Percentiles rank a stretch among this genome's conserved stretches.
Evolutionary conservation across 768 basidiomycete genomes (phyloP).

Genomic region (Baorangia bicolor): DNA sequence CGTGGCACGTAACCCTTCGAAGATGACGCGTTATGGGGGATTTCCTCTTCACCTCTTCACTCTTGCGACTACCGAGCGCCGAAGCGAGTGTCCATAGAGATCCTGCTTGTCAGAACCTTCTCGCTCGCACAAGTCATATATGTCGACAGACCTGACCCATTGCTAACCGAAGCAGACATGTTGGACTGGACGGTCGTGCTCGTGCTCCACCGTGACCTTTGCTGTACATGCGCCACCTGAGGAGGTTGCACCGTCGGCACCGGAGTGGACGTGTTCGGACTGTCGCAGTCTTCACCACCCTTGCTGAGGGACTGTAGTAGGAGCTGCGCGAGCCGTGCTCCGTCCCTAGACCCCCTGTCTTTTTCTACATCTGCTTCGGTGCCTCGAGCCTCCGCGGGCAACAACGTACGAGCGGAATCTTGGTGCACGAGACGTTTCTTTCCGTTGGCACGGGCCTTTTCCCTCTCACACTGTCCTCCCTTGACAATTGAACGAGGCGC

Average conservation of each 20-base stretch:
- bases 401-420: constrained; percentile 25
- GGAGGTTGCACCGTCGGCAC: constrained; percentile 12
- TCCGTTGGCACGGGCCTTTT: constrained; percentile 13
- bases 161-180: constrained; percentile 26
- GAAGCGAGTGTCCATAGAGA: constrained; percentile 30
- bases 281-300: constrained; percentile 3
- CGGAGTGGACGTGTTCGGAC: constrained; percentile 1
- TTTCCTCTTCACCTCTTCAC: constrained; percentile 27
- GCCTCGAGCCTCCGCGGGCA: constrained; percentile 21
- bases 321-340: constrained; percentile 30
- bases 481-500: constrained; percentile 32
- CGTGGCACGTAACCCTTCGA: constrained; percentile 20
- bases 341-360: constrained; percentile 28
- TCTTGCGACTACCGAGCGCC: constrained; percentile 27
- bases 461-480: constrained; percentile 20
- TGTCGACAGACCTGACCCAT: constrained; percentile 26
- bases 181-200: constrained; percentile 30
- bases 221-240: constrained; percentile 19
- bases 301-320: constrained; percentile 29
- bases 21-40: constrained; percentile 24
- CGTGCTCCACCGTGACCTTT: constrained; percentile 33
- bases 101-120: constrained; percentile 21
- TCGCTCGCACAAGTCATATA: constrained; percentile 30
- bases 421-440: constrained; percentile 26
- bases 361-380: constrained; percentile 14